Evolutionary conservation across 495 filamentous ascomycete species (phyloP).

Genomic region (Lepraria neglecta): DNA sequence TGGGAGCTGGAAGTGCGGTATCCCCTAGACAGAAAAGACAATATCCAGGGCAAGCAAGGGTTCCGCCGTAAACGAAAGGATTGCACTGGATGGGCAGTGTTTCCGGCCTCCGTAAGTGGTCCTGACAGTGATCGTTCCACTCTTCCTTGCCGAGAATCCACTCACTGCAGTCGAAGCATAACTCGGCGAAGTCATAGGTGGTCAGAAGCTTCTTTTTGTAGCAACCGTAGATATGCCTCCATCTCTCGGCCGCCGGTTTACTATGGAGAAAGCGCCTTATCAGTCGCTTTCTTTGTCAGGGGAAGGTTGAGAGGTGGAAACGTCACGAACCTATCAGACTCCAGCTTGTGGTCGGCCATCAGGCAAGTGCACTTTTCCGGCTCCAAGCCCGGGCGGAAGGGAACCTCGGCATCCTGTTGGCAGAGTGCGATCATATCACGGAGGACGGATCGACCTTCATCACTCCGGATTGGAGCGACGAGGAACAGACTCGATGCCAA

Average conservation of each 20-base stretch:
- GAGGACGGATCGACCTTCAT: slow-evolving; percentile 31
- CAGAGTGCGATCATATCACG: slow-evolving; percentile 36
- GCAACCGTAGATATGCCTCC: slow-evolving; percentile 24
- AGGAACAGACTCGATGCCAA: slow-evolving; percentile 28
- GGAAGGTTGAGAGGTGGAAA: background rate
- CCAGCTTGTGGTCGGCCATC: slow-evolving; percentile 9
- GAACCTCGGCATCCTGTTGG: slow-evolving; percentile 22
- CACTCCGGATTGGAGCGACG: slow-evolving; percentile 19
- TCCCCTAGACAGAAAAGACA: slow-evolving; percentile 18
- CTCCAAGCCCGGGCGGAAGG: slow-evolving; percentile 22
- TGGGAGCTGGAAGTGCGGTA: slow-evolving; percentile 4
- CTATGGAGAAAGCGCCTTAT: background rate
- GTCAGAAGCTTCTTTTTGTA: slow-evolving; percentile 22
- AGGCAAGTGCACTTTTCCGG: slow-evolving; percentile 24
- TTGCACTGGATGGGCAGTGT: slow-evolving; percentile 23
- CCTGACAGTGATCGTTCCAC: slow-evolving; percentile 24
- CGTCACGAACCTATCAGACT: slow-evolving; percentile 4
- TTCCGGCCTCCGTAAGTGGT: slow-evolving; percentile 21
- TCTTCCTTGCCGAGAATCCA: slow-evolving; percentile 22
- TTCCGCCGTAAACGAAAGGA: slow-evolving; percentile 21
- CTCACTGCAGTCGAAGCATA: slow-evolving; percentile 25
- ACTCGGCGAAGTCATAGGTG: slow-evolving; percentile 20
- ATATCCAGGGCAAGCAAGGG: slow-evolving; percentile 18
- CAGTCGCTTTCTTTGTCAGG: slow-evolving; percentile 8
- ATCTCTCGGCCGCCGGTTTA: slow-evolving; percentile 22